Conservation (phyloP, 2,329 filamentous ascomycete species). For the Fusarium sp. region DNA sequence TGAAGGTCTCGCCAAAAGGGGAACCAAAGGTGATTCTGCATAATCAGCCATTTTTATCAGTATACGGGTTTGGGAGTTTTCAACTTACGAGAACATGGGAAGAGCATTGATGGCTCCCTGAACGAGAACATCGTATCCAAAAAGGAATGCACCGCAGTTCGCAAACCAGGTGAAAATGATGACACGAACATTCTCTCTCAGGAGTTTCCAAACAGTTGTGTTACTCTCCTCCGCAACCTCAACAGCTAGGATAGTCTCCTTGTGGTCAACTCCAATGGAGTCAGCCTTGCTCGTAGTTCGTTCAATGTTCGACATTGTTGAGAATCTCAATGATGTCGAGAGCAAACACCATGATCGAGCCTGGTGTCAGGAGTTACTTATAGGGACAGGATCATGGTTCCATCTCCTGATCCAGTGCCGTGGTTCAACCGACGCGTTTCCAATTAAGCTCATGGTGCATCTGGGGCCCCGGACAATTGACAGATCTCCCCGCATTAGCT, state of each 20-base stretch:
- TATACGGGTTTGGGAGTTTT: neutral
- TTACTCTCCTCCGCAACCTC: neutral
- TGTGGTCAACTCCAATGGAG: neutral
- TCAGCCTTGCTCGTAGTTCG: neutral
- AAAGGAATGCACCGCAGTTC: neutral
- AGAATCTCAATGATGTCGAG: neutral
- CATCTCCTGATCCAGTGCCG: neutral
- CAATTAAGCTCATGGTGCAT: neutral
- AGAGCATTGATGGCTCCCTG: neutral
- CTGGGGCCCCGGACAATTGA: neutral
- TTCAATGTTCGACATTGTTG: neutral
- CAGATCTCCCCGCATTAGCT: neutral
- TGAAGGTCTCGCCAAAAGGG: neutral
- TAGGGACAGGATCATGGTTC: neutral
- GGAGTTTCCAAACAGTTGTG: neutral
- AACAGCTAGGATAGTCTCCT: neutral
- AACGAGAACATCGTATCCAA: neutral
- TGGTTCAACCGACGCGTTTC: neutral
- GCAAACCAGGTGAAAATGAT: neutral
- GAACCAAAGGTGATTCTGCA: neutral
- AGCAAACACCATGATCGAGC: neutral
- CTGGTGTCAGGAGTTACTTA: neutral
- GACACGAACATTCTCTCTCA: neutral
- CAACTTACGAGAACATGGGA: neutral
- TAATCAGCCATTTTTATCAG: neutral